Conservation (phyloP, 2,329 filamentous ascomycete species). For the Alternaria hordeiaustralica region DNA sequence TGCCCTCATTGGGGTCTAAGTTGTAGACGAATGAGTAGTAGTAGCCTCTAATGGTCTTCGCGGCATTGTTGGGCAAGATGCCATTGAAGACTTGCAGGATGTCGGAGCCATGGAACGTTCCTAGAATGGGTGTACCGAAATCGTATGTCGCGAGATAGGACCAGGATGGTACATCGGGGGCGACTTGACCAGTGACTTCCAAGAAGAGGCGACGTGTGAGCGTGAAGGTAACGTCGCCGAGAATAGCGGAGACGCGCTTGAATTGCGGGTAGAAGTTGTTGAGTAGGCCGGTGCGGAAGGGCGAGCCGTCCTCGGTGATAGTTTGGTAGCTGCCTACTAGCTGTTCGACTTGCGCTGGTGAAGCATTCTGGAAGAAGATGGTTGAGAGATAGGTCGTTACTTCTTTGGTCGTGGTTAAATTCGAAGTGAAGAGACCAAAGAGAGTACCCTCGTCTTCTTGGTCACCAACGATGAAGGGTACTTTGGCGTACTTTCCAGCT, state of each 20-base stretch:
- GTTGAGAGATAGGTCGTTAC: constrained; percentile 68
- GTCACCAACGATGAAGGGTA: constrained; percentile 72
- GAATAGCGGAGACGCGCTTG: constrained; percentile 76
- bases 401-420: constrained; percentile 67
- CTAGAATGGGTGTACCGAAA: constrained; percentile 73
- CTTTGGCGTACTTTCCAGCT: constrained; percentile 62
- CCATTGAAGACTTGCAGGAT: constrained; percentile 73
- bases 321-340: constrained; percentile 69
- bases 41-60: constrained; percentile 67
- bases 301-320: constrained; percentile 66
- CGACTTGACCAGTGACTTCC: constrained; percentile 50
- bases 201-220: constrained; percentile 73
- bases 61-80: constrained; percentile 67
- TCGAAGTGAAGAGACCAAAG: constrained; percentile 72
- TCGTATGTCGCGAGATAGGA: constrained; percentile 77
- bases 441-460: constrained; percentile 83
- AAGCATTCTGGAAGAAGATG: constrained; percentile 67
- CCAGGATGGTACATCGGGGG: constrained; percentile 70
- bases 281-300: constrained; percentile 71
- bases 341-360: constrained; percentile 56
- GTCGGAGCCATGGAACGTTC: constrained; percentile 77
- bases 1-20: constrained; percentile 70
- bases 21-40: constrained; percentile 76
- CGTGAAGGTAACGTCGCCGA: constrained; percentile 79
- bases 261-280: constrained; percentile 79